phyloP scores from a whole-genome alignment of 208 protist genomes.

The Borovskyia barvae region DNA sequence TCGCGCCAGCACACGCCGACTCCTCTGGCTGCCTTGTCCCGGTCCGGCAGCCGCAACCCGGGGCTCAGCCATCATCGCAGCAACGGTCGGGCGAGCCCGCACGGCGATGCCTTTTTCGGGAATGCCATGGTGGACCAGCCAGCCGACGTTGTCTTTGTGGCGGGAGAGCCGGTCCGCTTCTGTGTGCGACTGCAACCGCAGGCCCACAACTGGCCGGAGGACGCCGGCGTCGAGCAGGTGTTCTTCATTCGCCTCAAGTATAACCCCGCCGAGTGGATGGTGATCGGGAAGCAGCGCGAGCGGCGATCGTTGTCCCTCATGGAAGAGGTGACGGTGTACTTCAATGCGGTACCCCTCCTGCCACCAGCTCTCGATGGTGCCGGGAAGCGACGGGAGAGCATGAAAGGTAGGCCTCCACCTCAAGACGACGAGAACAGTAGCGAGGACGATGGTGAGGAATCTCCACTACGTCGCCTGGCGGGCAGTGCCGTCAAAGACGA shows the following conservation, averaged over 20 bases:
- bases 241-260: constrained; percentile 74
- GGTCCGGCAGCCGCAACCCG: constrained; percentile 1
- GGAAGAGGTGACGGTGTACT: constrained; percentile 62
- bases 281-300: constrained; percentile 73
- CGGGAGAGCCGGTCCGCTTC: constrained; percentile 77
- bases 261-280: constrained; percentile 72
- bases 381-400: neutral
- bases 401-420: neutral
- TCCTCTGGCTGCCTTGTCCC: neutral
- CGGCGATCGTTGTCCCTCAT: constrained; percentile 66
- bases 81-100: neutral
- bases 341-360: constrained; percentile 73
- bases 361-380: constrained; percentile 4
- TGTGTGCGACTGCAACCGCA: constrained; percentile 66
- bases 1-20: neutral
- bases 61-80: neutral
- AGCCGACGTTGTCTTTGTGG: constrained; percentile 52
- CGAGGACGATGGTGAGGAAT: neutral
- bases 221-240: constrained; percentile 53
- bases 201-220: constrained; percentile 81
- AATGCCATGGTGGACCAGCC: constrained; percentile 50
- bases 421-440: neutral
- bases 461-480: constrained; percentile 10
- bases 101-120: constrained; percentile 8
- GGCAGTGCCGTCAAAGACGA: constrained; percentile 35